Conservation (phyloP, 768 basidiomycete species). For the Russula sp. region DNA sequence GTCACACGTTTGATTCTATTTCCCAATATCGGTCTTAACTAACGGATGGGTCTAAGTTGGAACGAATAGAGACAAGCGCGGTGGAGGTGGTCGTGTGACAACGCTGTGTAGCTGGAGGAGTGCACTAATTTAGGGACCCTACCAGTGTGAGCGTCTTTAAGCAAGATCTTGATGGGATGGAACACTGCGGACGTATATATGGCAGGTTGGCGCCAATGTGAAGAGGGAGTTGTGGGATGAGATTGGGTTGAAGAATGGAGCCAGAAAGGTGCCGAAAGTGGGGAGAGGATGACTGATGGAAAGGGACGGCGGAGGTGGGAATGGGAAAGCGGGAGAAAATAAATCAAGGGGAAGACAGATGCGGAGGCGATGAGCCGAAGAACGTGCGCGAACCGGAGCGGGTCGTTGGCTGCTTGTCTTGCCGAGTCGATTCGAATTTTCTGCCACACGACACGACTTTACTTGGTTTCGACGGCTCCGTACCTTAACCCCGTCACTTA, state of each 20-base stretch:
- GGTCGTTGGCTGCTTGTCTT: slow-evolving; percentile 32
- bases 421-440: slow-evolving; percentile 34
- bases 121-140: slow-evolving; percentile 11
- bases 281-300: slow-evolving; percentile 2
- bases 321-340: neutral
- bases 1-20: slow-evolving; percentile 22
- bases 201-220: slow-evolving; percentile 1
- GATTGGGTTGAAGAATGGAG: neutral
- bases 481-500: slow-evolving; percentile 11
- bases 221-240: neutral
- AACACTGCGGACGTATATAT: neutral
- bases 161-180: slow-evolving; percentile 19
- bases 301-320: slow-evolving; percentile 1
- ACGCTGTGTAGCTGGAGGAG: slow-evolving; percentile 6
- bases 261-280: neutral
- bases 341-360: neutral
- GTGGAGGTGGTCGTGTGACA: slow-evolving; percentile 27
- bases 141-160: slow-evolving; percentile 2
- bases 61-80: slow-evolving; percentile 56
- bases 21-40: slow-evolving; percentile 17
- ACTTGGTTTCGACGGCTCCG: neutral
- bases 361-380: slow-evolving; percentile 33
- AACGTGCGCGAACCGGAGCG: slow-evolving; percentile 40
- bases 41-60: slow-evolving; percentile 50
- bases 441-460: slow-evolving; percentile 37